Evolutionary conservation across 2,329 filamentous ascomycete genomes (phyloP), one percentile per base, ranked within the genome.

Genomic region (Monosporascus sp.): DNA sequence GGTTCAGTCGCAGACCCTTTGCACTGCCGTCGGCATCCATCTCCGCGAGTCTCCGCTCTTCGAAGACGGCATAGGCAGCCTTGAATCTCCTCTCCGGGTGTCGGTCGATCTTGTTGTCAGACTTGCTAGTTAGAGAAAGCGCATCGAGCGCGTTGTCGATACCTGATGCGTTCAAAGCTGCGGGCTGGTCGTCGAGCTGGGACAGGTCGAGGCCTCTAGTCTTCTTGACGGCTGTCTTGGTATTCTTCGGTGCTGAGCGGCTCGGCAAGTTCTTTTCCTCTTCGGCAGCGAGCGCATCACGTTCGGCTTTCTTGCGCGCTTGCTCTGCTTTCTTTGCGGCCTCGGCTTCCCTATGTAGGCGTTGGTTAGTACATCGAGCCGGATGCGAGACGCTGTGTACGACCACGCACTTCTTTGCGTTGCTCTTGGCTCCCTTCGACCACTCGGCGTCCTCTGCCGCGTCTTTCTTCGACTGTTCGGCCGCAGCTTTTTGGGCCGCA

Each of bases 61-160:
- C 89, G 66, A 83, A 99, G 41, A 83, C 86, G 20, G 87, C 82
- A 66, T 88, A 94, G 1, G 93, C 93, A 7, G 92, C 91, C 70
- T 91, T 89, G 76, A 87, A 94, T 50, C 94, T 79, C 55, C 89
- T 79, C 77, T 97, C 91, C 0, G 94, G 92, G 68, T 97, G 92
- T 50, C 85, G 81, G 68, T 99, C 94, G 54, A 99, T 72, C 76
- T 94, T 90, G 54, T 81, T 73, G 20, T 78, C 74, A n/a, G 76
- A 70, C 41, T 76, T 72, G 25, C 71, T 72, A 17, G 80, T 78
- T 50, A 97, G 72, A 2, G 83, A 85, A 27, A 97, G 81, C 3
- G 91, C 91, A 64, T 97, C 92, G 49, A 97, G 82, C 0, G 91
- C 91, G 65, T 97, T 93, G 70, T 97, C 92, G 70, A 99, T 96